Percentiles rank a stretch among this genome's conserved stretches.
phyloP scores from a whole-genome alignment of 192 early-diverging fungal genomes.

The Umbelopsis sp. region DNA sequence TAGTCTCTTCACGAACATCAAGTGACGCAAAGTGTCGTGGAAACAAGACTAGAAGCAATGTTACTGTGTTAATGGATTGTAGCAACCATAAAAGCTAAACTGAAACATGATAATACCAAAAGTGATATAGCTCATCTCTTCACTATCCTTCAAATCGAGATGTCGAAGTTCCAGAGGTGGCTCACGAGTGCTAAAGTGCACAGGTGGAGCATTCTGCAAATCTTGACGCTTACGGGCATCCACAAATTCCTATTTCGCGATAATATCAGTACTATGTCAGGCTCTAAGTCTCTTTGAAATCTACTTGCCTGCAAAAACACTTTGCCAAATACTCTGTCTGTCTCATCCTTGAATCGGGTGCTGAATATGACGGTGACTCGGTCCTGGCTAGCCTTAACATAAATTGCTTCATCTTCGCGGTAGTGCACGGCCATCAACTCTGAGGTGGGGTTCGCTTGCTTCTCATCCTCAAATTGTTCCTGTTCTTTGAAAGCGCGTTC shows the following conservation, averaged over 20 bases:
- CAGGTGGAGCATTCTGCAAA: slow-evolving; percentile 96
- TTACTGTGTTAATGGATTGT: not conserved
- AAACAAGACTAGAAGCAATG: slow-evolving; percentile 75
- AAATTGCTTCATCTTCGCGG: slow-evolving; percentile 92
- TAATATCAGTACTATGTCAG: not conserved
- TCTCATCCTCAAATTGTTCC: slow-evolving; percentile 69
- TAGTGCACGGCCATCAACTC: slow-evolving; percentile 93
- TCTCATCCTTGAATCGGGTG: slow-evolving; percentile 96
- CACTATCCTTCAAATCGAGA: slow-evolving; percentile 70
- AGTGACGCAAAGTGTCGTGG: slow-evolving; percentile 82
- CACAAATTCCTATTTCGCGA: slow-evolving; percentile 82
- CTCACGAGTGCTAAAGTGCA: slow-evolving; percentile 88
- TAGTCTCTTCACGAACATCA: slow-evolving; percentile 83
- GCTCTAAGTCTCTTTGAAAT: not conserved
- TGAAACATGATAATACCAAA: slow-evolving; percentile 66
- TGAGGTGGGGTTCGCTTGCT: slow-evolving; percentile 67
- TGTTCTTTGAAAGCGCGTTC: slow-evolving; percentile 88
- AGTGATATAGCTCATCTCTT: slow-evolving; percentile 92
- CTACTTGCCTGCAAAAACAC: slow-evolving; percentile 89
- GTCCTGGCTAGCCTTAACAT: slow-evolving; percentile 87
- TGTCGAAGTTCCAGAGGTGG: slow-evolving; percentile 94
- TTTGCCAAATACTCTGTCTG: slow-evolving; percentile 92
- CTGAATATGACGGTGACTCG: slow-evolving; percentile 98
- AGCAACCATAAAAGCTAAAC: not conserved
- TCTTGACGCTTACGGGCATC: slow-evolving; percentile 87